phyloP scores from a whole-genome alignment of 768 basidiomycete genomes.

The Pholiota conissans region DNA sequence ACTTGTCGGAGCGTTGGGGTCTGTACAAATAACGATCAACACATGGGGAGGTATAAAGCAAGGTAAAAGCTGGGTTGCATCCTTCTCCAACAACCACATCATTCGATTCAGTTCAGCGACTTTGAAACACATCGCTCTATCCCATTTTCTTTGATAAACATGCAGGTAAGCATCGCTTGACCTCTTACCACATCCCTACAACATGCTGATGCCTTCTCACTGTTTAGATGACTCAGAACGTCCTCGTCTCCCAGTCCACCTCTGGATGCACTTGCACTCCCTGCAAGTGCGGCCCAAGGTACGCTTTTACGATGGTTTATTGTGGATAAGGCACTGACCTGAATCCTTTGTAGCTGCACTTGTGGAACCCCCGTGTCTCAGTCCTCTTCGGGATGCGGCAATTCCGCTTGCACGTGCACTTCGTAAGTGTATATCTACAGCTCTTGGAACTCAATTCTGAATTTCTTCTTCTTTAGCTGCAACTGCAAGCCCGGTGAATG shows the following conservation, averaged over 20 bases:
- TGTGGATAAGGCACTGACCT: too few species aligned
- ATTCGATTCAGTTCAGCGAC: background rate
- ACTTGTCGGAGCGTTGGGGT: background rate
- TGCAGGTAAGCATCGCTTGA: background rate
- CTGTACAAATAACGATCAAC: background rate
- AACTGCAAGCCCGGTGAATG: constrained; percentile 3
- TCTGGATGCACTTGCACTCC: background rate
- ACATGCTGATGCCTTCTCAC: background rate
- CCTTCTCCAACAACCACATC: background rate
- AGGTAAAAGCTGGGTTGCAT: background rate
- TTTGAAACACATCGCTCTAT: background rate
- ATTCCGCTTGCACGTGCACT: background rate
- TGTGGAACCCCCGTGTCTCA: background rate
- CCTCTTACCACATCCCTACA: background rate
- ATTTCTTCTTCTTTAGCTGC: background rate
- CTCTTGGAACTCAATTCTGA: background rate
- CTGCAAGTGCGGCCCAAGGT: background rate
- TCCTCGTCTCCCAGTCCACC: background rate
- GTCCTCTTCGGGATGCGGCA: background rate
- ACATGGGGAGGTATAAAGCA: background rate
- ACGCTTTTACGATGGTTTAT: background rate
- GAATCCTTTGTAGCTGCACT: background rate
- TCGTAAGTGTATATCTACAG: background rate
- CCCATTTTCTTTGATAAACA: background rate
- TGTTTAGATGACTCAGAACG: background rate